Conservation (phyloP, 768 basidiomycete genomes). For the Pisolithus tinctorius region DNA sequence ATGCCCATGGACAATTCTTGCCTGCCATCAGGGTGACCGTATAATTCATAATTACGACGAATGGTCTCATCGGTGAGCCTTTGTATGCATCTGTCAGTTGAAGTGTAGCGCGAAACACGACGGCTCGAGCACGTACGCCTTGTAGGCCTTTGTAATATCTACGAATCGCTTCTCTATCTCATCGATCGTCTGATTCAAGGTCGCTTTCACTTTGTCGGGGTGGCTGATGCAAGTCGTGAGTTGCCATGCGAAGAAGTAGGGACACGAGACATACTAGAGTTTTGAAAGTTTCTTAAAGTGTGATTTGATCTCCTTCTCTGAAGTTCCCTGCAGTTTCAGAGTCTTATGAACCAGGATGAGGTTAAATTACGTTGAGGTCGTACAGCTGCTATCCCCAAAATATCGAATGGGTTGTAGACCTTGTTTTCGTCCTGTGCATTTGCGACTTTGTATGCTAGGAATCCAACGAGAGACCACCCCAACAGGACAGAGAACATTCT, state of each 20-base stretch:
- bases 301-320: constrained; percentile 91
- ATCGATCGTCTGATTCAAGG: constrained; percentile 79
- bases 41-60: constrained; percentile 82
- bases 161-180: constrained; percentile 84
- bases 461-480: constrained; percentile 72
- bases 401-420: constrained; percentile 91
- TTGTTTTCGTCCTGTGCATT: constrained; percentile 51
- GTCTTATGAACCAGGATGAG: not conserved
- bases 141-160: constrained; percentile 95
- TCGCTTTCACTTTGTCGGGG: constrained; percentile 90
- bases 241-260: not conserved
- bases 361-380: constrained; percentile 22
- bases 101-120: not conserved
- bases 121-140: constrained; percentile 51
- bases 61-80: constrained; percentile 91
- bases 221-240: constrained; percentile 47
- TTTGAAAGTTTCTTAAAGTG: constrained; percentile 90
- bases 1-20: constrained; percentile 93
- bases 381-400: constrained; percentile 72
- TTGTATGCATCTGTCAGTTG: not conserved
- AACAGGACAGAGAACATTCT: constrained; percentile 55
- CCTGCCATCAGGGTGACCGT: constrained; percentile 95
- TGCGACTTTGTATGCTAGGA: constrained; percentile 60
- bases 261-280: constrained; percentile 52
- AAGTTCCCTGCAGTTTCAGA: constrained; percentile 38